Conservation (phyloP, 2,329 filamentous ascomycete species). For the Diaporthe helianthi region DNA sequence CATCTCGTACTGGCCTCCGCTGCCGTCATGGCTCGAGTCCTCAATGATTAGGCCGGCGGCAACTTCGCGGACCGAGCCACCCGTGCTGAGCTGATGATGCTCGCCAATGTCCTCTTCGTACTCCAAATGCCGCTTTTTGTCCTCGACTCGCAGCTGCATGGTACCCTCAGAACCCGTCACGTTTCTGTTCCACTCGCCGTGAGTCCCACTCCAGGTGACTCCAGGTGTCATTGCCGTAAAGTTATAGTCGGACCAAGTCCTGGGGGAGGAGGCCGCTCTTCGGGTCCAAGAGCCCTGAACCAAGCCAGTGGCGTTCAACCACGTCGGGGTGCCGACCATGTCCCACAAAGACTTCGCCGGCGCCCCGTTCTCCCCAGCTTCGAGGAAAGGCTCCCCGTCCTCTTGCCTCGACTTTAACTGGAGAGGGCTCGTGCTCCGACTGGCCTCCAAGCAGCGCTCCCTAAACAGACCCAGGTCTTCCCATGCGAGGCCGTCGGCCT, state of each 20-base stretch:
- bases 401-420: constrained; percentile 50
- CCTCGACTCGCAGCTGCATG: constrained; percentile 72
- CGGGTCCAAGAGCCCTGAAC: constrained; percentile 80
- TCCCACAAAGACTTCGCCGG: constrained; percentile 39
- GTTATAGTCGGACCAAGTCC: constrained; percentile 63
- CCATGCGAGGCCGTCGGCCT: constrained; percentile 81
- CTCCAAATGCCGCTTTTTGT: constrained; percentile 53
- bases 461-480: constrained; percentile 72
- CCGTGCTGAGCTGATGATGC: constrained; percentile 47
- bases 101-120: constrained; percentile 48
- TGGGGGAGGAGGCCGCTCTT: constrained; percentile 55
- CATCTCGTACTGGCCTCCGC: constrained; percentile 80
- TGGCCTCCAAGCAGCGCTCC: constrained; percentile 68
- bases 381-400: constrained; percentile 50
- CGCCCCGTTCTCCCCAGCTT: not conserved
- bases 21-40: constrained; percentile 61
- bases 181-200: constrained; percentile 76
- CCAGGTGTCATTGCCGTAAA: constrained; percentile 69
- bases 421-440: constrained; percentile 55
- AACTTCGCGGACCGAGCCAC: constrained; percentile 70
- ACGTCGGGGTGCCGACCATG: constrained; percentile 55
- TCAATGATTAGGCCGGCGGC: constrained; percentile 75
- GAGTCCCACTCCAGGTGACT: constrained; percentile 67
- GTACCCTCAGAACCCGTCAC: constrained; percentile 76
- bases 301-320: constrained; percentile 80